Conservation (phyloP, 495 filamentous ascomycete species). For the Aspergillus affinis region DNA sequence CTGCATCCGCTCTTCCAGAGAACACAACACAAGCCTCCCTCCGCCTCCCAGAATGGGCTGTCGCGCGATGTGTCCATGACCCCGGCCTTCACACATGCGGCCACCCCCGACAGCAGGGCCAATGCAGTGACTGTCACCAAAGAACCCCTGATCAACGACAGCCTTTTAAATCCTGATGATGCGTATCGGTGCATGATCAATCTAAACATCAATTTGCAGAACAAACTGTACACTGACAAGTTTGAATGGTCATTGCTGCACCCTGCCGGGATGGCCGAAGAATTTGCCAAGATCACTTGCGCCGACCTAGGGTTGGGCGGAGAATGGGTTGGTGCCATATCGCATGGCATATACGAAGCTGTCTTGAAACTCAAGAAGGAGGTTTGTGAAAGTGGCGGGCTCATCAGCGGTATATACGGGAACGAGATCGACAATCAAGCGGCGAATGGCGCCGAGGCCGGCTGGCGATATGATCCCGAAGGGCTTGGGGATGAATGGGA, state of each 20-base stretch:
- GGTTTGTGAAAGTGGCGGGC: constrained; percentile 82
- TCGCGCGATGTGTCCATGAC: constrained; percentile 55
- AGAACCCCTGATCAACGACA: constrained; percentile 45
- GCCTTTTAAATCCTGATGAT: constrained; percentile 79
- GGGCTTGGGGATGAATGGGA: constrained; percentile 91
- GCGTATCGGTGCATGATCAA: constrained; percentile 88
- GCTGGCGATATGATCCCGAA: constrained; percentile 93
- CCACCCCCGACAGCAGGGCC: constrained; percentile 49
- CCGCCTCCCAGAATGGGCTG: constrained; percentile 33
- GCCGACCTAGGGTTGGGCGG: constrained; percentile 84
- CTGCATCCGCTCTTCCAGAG: constrained; percentile 86
- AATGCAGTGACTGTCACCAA: constrained; percentile 42
- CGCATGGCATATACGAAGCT: constrained; percentile 96
- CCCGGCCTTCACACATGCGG: constrained; percentile 42
- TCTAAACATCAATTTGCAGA: constrained; percentile 89
- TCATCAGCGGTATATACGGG: constrained; percentile 69
- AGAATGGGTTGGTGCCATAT: constrained; percentile 92
- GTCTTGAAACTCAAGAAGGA: constrained; percentile 93
- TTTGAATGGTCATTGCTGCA: constrained; percentile 98
- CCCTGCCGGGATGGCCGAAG: constrained; percentile 85
- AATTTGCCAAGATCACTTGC: constrained; percentile 88
- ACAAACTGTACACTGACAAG: constrained; percentile 91
- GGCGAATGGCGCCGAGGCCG: constrained; percentile 71
- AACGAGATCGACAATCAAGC: constrained; percentile 89
- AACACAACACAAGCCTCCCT: constrained; percentile 42